Evolutionary conservation across 2,329 filamentous ascomycete species (phyloP).

Genomic region (Cladosporium phlei): DNA sequence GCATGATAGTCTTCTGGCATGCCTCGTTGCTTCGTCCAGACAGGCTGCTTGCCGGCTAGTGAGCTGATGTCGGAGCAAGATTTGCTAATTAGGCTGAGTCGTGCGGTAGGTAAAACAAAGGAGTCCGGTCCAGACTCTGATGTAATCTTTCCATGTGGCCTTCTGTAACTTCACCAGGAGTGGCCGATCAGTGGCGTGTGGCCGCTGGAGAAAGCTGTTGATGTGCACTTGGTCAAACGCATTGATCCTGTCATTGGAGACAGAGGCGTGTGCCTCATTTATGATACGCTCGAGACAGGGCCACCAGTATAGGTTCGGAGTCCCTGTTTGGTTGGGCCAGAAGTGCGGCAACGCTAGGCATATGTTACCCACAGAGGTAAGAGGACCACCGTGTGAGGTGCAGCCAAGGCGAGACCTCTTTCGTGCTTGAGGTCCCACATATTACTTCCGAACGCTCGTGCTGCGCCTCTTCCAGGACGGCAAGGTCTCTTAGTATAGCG

Average conservation of each 20-base stretch:
- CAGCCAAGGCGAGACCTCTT: slow-evolving; percentile 9
- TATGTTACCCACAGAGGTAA: neutral
- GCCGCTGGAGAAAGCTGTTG: slow-evolving; percentile 16
- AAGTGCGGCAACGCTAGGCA: neutral
- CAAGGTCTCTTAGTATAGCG: neutral
- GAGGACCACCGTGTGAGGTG: slow-evolving; percentile 1
- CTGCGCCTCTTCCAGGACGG: neutral
- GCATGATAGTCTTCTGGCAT: no score
- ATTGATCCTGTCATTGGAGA: slow-evolving; percentile 17
- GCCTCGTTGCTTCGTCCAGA: no score
- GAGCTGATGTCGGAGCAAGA: slow-evolving; percentile 7
- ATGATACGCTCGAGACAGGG: slow-evolving; percentile 10
- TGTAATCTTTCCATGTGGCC: slow-evolving; percentile 16
- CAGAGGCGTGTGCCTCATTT: slow-evolving; percentile 7
- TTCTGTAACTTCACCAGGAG: slow-evolving; percentile 18
- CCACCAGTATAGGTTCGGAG: neutral
- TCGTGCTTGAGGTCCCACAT: neutral
- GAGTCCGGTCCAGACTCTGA: slow-evolving; percentile 18
- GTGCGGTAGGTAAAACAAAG: slow-evolving; percentile 18
- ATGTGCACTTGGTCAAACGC: slow-evolving; percentile 17
- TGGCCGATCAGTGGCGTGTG: slow-evolving; percentile 7
- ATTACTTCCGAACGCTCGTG: no score
- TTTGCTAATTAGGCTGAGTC: neutral
- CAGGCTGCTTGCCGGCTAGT: slow-evolving; percentile 12
- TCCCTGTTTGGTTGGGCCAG: neutral